Percentiles rank a stretch among this genome's conserved stretches.
Conservation (phyloP, 768 basidiomycete genomes). For the Lentinula aciculospora region DNA sequence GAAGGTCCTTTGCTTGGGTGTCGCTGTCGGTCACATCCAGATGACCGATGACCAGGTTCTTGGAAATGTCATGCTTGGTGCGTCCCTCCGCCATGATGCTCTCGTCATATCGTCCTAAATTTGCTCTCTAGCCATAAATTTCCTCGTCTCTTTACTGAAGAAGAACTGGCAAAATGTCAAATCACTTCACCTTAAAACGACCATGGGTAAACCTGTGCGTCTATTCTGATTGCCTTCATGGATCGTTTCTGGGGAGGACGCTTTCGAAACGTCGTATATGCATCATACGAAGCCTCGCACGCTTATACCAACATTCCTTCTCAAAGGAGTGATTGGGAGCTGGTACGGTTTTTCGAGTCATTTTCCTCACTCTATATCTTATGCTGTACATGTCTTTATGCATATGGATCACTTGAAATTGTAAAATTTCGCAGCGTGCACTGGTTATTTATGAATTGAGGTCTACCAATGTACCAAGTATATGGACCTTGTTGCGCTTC, state of each 20-base stretch:
- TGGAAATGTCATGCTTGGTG: constrained; percentile 95
- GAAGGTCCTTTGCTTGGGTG: constrained; percentile 98
- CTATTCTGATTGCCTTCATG: constrained; percentile 61
- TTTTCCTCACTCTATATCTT: neutral
- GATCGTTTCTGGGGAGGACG: constrained; percentile 15
- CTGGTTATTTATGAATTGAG: no score
- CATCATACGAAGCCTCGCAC: constrained; percentile 97
- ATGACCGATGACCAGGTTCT: constrained; percentile 98
- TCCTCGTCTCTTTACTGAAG: constrained; percentile 97
- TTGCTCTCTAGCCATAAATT: constrained; percentile 83
- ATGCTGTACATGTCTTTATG: neutral
- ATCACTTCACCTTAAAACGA: constrained; percentile 96
- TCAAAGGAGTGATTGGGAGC: constrained; percentile 87
- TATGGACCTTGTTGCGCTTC: no score
- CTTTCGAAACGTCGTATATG: constrained; percentile 43
- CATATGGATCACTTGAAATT: neutral
- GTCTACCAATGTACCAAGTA: no score
- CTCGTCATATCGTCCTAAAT: constrained; percentile 4
- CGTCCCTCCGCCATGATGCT: constrained; percentile 19
- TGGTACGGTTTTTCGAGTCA: constrained; percentile 39
- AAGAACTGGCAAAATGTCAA: constrained; percentile 99
- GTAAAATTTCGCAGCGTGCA: no score
- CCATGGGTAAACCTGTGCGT: constrained; percentile 98
- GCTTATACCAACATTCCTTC: constrained; percentile 90
- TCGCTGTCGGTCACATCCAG: constrained; percentile 95